These are phyloP conservation scores for Agrostemma githago DNA, from an alignment of 148 eudicot genomes.

Conservation along the genomic window DNA sequence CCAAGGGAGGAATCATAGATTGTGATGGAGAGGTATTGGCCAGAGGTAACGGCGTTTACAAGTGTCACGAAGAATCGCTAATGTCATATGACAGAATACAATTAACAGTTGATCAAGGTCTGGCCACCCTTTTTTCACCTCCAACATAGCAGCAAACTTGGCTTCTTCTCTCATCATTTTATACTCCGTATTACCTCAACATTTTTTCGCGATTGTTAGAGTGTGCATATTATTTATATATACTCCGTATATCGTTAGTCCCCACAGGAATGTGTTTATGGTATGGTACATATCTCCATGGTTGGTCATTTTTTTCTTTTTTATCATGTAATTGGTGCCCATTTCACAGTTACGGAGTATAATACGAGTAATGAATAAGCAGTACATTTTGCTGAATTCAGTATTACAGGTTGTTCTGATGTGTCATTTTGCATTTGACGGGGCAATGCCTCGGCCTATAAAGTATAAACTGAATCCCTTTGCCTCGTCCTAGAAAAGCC, in stretches of 20 bases:
- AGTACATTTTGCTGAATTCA: not conserved
- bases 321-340: not conserved
- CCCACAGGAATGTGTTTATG: not conserved
- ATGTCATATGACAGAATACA: constrained; percentile 65
- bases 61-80: constrained; percentile 43
- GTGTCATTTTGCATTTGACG: not conserved
- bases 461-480: no score
- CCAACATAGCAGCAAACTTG: constrained; percentile 4
- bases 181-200: not conserved
- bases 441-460: no score
- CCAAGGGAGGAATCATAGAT: constrained; percentile 84
- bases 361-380: not conserved
- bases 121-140: constrained; percentile 79
- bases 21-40: constrained; percentile 92
- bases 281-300: not conserved
- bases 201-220: not conserved
- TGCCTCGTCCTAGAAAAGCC: no score
- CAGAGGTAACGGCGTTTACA: constrained; percentile 76
- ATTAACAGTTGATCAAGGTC: constrained; percentile 71
- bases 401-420: not conserved
- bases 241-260: not conserved
- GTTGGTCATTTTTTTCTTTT: not conserved
- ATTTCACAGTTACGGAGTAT: not conserved
- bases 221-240: not conserved
- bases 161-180: not conserved